These are phyloP conservation scores for Catunica adiposa DNA, from an alignment of 2,329 filamentous ascomycete genomes.

Conservation along the genomic window DNA sequence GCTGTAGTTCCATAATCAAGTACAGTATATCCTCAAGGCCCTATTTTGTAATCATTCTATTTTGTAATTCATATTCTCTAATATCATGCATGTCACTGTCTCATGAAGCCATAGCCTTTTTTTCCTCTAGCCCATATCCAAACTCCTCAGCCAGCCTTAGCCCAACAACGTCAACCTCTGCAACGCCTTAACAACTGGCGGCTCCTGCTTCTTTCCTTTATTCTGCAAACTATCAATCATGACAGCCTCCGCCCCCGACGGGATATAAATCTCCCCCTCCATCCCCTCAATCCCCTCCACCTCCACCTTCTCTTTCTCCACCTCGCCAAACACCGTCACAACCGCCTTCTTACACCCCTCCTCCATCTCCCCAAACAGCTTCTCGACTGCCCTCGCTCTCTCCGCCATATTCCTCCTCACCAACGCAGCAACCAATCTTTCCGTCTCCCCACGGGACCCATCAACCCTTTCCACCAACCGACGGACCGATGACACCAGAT, in stretches of 20 bases:
- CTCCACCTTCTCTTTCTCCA: slow-evolving; percentile 15
- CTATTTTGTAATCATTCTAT: too few relatives aligned
- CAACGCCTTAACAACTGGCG: slow-evolving; percentile 33
- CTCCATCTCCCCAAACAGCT: slow-evolving; percentile 56
- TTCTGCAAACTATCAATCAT: slow-evolving; percentile 34
- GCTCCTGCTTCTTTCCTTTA: slow-evolving; percentile 28
- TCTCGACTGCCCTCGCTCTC: slow-evolving; percentile 62
- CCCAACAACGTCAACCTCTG: slow-evolving; percentile 32
- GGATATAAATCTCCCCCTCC: slow-evolving; percentile 19
- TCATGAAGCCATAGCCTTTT: too few relatives aligned
- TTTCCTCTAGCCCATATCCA: background rate
- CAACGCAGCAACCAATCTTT: slow-evolving; percentile 58
- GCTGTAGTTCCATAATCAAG: too few relatives aligned
- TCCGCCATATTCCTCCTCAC: slow-evolving; percentile 74
- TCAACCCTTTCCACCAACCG: slow-evolving; percentile 73
- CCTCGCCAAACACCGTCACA: slow-evolving; percentile 46
- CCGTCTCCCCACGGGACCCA: slow-evolving; percentile 52
- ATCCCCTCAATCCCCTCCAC: slow-evolving; percentile 8
- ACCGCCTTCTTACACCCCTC: slow-evolving; percentile 51
- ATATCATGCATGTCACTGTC: too few relatives aligned
- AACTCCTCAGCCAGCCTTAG: background rate
- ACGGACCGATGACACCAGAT: slow-evolving; percentile 74
- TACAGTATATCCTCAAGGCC: too few relatives aligned
- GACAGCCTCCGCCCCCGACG: slow-evolving; percentile 35
- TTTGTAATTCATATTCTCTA: background rate